Conservation (phyloP, 805 yeast species). For the Myxozyma neglecta region DNA sequence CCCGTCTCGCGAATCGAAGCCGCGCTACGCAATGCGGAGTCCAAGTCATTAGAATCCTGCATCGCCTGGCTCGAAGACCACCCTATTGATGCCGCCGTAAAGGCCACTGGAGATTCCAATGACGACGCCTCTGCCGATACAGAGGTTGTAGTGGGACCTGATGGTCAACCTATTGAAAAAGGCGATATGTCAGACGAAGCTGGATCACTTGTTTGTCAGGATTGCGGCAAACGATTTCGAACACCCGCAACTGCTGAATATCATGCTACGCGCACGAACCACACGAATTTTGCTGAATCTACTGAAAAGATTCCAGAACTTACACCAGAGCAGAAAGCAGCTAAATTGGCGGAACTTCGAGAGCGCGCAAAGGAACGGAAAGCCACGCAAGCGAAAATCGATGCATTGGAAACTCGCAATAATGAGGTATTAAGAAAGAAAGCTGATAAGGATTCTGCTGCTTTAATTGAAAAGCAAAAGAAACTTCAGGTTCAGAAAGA, state of each 20-base stretch:
- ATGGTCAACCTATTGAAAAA: slow-evolving; percentile 25
- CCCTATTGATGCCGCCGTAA: slow-evolving; percentile 30
- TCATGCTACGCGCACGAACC: slow-evolving; percentile 29
- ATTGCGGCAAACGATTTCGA: slow-evolving; percentile 28
- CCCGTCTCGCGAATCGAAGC: slow-evolving; percentile 38
- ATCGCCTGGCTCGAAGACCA: slow-evolving; percentile 41
- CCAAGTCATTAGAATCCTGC: slow-evolving; percentile 36
- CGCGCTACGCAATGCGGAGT: slow-evolving; percentile 32
- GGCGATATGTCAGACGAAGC: slow-evolving; percentile 30
- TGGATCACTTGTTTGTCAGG: slow-evolving; percentile 31
- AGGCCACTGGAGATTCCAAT: slow-evolving; percentile 24
- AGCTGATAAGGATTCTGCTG: slow-evolving; percentile 36
- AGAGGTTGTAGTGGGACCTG: slow-evolving; percentile 4
- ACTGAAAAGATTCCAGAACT: slow-evolving; percentile 31
- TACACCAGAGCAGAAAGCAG: slow-evolving; percentile 37
- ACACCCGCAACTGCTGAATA: slow-evolving; percentile 28
- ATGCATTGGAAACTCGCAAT: slow-evolving; percentile 35
- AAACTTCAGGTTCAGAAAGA: slow-evolving; percentile 38
- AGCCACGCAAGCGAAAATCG: slow-evolving; percentile 39
- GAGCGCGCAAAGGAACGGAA: slow-evolving; percentile 38
- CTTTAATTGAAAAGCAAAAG: slow-evolving; percentile 38
- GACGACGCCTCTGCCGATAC: background rate
- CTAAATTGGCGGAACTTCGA: slow-evolving; percentile 38
- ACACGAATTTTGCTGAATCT: slow-evolving; percentile 29
- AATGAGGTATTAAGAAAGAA: slow-evolving; percentile 39